Evolutionary conservation across 2,329 filamentous ascomycete species (phyloP), one percentile per base, ranked within the genome.

Genomic region (Claviceps maximensis): DNA sequence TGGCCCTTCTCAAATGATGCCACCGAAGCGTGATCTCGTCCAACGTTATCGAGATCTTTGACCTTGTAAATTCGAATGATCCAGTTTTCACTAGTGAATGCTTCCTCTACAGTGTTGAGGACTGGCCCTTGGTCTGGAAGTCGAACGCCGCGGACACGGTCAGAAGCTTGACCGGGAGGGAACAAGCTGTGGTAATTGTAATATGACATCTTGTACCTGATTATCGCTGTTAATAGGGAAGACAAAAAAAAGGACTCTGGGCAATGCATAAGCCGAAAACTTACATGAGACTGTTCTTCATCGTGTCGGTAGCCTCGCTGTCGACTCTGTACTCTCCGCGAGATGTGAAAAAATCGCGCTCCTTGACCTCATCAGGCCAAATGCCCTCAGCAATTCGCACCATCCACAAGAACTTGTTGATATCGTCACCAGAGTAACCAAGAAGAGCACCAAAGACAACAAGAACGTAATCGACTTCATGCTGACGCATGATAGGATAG

Each of bases 321-420:
- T 98, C 93, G 31, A 98, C 88, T 58, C 86, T 83, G 74, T 98
- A 98, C 69, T 98, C 93, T 66, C 94, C 93, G 58, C 90, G 83
- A 4, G 84, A 64, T 7, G 93, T 98, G 72, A 98, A 98, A 75
- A 91, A 98, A 64, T 91, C 86, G 58, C 93, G 86, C 74, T 98
- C 93, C 74, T 89, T 95, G 61, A 98, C 85, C 77, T 98, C 91
- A 59, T 97, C 89, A n/a, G 93, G 93, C 93, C 93, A 98, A 71
- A 98, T 97, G 58, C 93, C 93, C 72, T 98, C 93, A 41, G 93
- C 93, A 65, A 98, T 98, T 67, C 93, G 83, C 54, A 98, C 90
- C 94, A 98, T 98, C 93, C 93, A 98, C 61, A 98, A 76, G 77
- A 98, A 98, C 75, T 98, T 98, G 78, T 98, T 98, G 75, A 98